phyloP scores from a whole-genome alignment of 257 asterid species.

The Solanum paucissectum region DNA sequence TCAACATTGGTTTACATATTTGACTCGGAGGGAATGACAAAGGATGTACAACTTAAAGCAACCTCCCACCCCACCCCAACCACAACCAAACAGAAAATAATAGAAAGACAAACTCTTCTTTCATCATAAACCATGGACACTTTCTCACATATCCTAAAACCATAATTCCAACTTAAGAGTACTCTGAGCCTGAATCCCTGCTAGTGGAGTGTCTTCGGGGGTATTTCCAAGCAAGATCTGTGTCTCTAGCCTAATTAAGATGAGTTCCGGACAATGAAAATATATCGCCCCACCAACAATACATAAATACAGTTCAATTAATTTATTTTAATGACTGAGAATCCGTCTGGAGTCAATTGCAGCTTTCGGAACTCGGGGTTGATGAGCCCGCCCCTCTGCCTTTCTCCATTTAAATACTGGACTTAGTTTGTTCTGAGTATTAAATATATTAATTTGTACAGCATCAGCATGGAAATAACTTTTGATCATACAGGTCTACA shows the following conservation, averaged over 20 bases:
- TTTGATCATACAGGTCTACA: neutral
- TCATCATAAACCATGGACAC: neutral
- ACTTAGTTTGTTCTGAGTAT: no score
- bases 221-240: neutral
- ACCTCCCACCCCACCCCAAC: neutral
- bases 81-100: neutral
- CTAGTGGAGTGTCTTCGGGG: neutral
- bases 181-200: neutral
- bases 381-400: no score
- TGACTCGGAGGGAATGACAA: neutral
- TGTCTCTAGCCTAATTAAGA: neutral
- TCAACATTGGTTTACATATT: neutral
- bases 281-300: neutral
- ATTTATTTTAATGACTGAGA: no score
- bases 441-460: no score
- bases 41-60: neutral
- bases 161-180: neutral
- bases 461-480: neutral
- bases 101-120: neutral
- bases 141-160: neutral
- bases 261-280: neutral
- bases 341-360: no score
- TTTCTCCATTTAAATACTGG: no score
- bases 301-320: neutral
- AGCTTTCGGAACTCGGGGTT: no score